These are phyloP conservation scores for Bjerkandera adusta DNA, from an alignment of 1,284 basidiomycete genomes.

Conservation along the genomic window DNA sequence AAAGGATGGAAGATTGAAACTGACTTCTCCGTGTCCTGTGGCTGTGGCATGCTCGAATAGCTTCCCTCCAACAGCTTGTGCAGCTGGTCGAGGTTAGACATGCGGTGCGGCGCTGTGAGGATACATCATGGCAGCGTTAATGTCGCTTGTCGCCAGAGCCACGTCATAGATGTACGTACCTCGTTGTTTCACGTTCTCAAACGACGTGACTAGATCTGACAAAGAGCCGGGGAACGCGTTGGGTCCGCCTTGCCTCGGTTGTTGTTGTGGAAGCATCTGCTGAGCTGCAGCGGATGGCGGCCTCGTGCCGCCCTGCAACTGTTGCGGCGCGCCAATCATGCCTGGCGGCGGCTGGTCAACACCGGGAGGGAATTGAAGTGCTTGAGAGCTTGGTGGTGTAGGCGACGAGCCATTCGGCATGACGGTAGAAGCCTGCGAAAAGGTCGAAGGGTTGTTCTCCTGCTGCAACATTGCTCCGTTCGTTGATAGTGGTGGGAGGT, in stretches of 20 bases:
- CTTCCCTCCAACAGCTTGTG: conserved; percentile 92
- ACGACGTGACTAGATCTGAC: conserved; percentile 92
- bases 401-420: conserved; percentile 24
- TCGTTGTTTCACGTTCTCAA: conserved; percentile 95
- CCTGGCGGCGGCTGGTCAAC: conserved; percentile 47
- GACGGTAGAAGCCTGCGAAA: conserved; percentile 24
- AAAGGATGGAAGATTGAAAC: conserved; percentile 25
- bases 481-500: no score
- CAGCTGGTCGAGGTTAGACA: conserved; percentile 85
- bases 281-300: conserved; percentile 33
- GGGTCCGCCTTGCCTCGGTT: conserved; percentile 30
- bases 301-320: conserved; percentile 17
- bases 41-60: conserved; percentile 86
- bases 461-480: no score
- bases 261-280: conserved; percentile 32
- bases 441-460: no score
- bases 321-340: conserved; percentile 23
- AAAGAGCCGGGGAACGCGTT: conserved; percentile 77
- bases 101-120: conserved; percentile 70
- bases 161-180: conserved; percentile 46
- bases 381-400: conserved; percentile 27
- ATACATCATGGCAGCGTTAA: conserved; percentile 5
- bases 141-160: neutral
- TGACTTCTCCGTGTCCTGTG: conserved; percentile 93
- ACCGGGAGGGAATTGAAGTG: conserved; percentile 65